phyloP scores from a whole-genome alignment of 768 basidiomycete species.

The Russula ochroleuca region DNA sequence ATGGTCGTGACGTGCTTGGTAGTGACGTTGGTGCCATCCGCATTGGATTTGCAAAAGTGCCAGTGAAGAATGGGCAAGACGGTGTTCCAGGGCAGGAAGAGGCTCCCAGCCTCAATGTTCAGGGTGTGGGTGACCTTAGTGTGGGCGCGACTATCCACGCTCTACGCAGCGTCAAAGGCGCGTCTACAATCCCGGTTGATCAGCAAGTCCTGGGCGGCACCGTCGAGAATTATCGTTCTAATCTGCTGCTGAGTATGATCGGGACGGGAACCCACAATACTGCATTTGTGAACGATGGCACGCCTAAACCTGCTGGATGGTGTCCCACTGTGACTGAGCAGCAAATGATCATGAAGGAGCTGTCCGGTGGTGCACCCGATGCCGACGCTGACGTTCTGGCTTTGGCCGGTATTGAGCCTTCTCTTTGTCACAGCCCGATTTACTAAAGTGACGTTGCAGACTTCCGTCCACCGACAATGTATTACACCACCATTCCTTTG shows the following conservation, averaged over 20 bases:
- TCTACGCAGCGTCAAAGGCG: slow-evolving; percentile 85
- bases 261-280: slow-evolving; percentile 64
- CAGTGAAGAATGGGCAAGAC: slow-evolving; percentile 80
- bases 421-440: not conserved
- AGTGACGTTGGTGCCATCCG: slow-evolving; percentile 95
- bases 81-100: slow-evolving; percentile 58
- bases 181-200: slow-evolving; percentile 84
- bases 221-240: slow-evolving; percentile 93
- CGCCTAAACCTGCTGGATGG: slow-evolving; percentile 62
- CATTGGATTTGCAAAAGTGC: slow-evolving; percentile 95
- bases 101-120: slow-evolving; percentile 59
- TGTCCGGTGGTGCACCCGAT: slow-evolving; percentile 70
- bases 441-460: slow-evolving; percentile 46
- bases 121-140: slow-evolving; percentile 79
- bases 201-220: slow-evolving; percentile 89
- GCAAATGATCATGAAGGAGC: slow-evolving; percentile 94
- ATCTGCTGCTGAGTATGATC: slow-evolving; percentile 85
- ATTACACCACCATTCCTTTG: slow-evolving; percentile 92
- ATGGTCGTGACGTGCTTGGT: slow-evolving; percentile 93
- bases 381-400: slow-evolving; percentile 82
- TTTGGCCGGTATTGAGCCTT: slow-evolving; percentile 62
- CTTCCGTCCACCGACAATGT: slow-evolving; percentile 88
- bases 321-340: slow-evolving; percentile 80
- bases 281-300: slow-evolving; percentile 51
- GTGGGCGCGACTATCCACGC: slow-evolving; percentile 88